Base-by-base conservation (phyloP, 495 filamentous ascomycete species). In the Margaritispora aquatica region DNA sequence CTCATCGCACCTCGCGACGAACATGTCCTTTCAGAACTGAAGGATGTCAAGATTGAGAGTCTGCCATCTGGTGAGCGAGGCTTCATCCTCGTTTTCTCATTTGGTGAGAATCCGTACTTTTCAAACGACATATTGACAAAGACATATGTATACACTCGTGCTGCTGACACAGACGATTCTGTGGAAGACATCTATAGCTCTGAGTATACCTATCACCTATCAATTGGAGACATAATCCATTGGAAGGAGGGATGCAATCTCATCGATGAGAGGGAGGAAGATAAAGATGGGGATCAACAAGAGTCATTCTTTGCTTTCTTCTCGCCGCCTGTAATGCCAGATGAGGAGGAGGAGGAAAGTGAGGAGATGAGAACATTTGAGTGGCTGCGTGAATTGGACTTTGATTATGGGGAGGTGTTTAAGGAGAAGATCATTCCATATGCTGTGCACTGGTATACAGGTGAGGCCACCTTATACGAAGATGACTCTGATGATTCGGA, bases 391-490 rank as follows among this genome's bases (percentile, higher is more conserved):
- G 23, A 53, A 26, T 15, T 29, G 23, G 51, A 53, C 21, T 53
- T 53, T 17, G 27, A 53, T 53, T 34, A 29, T 17, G 51, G 51
- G 1, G 51, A 53, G 27, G 51, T 29, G 24, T 53, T 53, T 17
- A 53, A 53, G 51, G 51, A 53, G 13, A 53, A 53, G 51, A 15
- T 53, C 24, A 53, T 53, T 31, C 51, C 51, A 11, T 53, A 53
- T 31, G 51, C 51, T 2, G 23, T 53, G 21, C 51, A 53, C 23
- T 53, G 51, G 51, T 53, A 53, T n/a, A 53, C 51, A 29, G 51
- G 51, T 7, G 51, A 53, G 27, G 51, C 51, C 17, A 17, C 23
- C 10, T 34, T 53, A 26, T 53, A 53, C 21, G 51, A 53, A n/a
- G 27, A 34, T n/a, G 51, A 53, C 9, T 19, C 23, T 24, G 20